Evolutionary conservation across 805 yeast species (phyloP).

Genomic region (Sungouiella thailandica): DNA sequence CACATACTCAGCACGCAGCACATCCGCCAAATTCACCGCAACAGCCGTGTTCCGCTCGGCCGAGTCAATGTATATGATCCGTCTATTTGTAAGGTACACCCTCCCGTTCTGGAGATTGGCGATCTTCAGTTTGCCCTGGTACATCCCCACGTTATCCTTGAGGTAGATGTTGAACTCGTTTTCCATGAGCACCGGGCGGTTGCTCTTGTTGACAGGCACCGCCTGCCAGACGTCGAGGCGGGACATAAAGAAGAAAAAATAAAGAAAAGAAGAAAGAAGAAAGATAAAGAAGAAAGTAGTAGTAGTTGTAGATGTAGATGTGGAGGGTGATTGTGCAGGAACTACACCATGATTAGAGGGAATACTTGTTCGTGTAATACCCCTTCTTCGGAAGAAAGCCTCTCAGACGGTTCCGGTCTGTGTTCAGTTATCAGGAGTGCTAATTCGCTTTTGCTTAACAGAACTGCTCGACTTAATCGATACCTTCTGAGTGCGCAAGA

Average conservation of each 20-base stretch:
- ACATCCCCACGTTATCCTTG: conserved; percentile 52
- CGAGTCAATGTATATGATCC: conserved; percentile 72
- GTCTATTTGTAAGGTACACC: conserved; percentile 64
- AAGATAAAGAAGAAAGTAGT: background rate
- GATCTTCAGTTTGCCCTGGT: conserved; percentile 70
- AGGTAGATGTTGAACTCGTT: conserved; percentile 31
- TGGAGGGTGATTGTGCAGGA: background rate
- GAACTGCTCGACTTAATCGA: too few relatives aligned
- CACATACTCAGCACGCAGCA: conserved; percentile 34
- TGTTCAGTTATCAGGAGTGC: too few relatives aligned
- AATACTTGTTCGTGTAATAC: too few relatives aligned
- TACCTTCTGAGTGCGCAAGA: too few relatives aligned
- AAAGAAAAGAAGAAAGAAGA: background rate
- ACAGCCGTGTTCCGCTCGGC: conserved; percentile 40
- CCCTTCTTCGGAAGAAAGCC: too few relatives aligned
- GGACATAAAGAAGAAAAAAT: conserved; percentile 4
- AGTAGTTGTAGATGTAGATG: background rate
- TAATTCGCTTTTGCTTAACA: too few relatives aligned
- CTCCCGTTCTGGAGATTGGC: conserved; percentile 67
- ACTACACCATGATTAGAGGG: too few relatives aligned
- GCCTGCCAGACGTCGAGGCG: conserved; percentile 29
- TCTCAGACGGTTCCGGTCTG: too few relatives aligned
- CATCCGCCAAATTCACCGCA: conserved; percentile 39
- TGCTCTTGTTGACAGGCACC: conserved; percentile 33
- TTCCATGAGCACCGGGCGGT: conserved; percentile 32